phyloP scores from a whole-genome alignment of 176 grass and related monocot species.

The Phoenix roebelenii region DNA sequence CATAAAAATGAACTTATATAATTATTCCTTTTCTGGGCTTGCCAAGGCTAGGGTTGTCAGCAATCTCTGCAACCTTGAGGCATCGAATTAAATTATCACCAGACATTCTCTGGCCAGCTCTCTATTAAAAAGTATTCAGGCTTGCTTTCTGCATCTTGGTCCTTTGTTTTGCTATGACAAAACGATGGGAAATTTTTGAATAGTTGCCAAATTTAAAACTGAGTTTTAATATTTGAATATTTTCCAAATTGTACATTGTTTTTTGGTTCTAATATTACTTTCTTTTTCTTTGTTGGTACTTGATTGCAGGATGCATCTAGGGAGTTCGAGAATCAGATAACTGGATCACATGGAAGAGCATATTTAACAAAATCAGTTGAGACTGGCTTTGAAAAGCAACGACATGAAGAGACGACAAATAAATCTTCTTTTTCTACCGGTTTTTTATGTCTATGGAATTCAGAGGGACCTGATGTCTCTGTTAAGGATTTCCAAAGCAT shows the following conservation, averaged over 20 bases:
- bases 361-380: slow-evolving; percentile 33
- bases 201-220: too few species aligned
- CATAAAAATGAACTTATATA: not conserved
- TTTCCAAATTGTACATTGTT: not conserved
- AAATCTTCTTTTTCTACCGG: slow-evolving; percentile 26
- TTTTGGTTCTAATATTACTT: not conserved
- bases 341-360: not conserved
- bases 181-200: too few species aligned
- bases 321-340: not conserved
- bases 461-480: slow-evolving; percentile 9
- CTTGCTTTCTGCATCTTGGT: too few species aligned
- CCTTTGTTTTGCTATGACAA: too few species aligned
- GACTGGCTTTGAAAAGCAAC: slow-evolving; percentile 21
- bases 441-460: slow-evolving; percentile 32
- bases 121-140: too few species aligned
- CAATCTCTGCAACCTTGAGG: too few species aligned
- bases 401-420: slow-evolving; percentile 24
- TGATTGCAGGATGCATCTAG: slow-evolving; percentile 3
- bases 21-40: too few species aligned
- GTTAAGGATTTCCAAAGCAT: slow-evolving; percentile 20
- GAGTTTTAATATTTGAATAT: too few species aligned
- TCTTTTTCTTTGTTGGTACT: not conserved
- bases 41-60: too few species aligned
- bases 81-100: too few species aligned
- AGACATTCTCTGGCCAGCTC: too few species aligned